Conservation (phyloP, 805 yeast genomes). For the Millerago galiae region DNA sequence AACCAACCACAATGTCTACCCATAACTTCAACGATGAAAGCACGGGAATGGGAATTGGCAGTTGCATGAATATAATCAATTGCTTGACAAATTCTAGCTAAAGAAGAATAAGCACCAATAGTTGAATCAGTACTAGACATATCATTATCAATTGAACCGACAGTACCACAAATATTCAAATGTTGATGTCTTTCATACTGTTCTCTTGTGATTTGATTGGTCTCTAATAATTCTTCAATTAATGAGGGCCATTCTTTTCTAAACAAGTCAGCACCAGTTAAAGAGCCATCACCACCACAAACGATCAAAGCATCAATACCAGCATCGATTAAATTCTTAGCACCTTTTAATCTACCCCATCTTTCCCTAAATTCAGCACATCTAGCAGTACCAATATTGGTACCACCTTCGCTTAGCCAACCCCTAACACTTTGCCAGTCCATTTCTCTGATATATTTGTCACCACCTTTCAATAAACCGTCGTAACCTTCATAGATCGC, state of each 20-base stretch:
- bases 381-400: slow-evolving; percentile 74
- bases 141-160: slow-evolving; percentile 81
- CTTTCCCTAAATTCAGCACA: slow-evolving; percentile 62
- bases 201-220: slow-evolving; percentile 38
- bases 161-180: slow-evolving; percentile 67
- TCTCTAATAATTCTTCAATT: slow-evolving; percentile 46
- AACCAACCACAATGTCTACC: slow-evolving; percentile 91
- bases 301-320: slow-evolving; percentile 77
- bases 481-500: slow-evolving; percentile 93
- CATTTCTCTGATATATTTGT: slow-evolving; percentile 50
- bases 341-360: slow-evolving; percentile 56
- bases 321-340: slow-evolving; percentile 56
- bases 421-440: slow-evolving; percentile 71
- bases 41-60: slow-evolving; percentile 77
- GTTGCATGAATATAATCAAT: slow-evolving; percentile 82
- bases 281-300: slow-evolving; percentile 80
- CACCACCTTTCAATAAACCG: slow-evolving; percentile 85
- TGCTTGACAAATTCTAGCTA: slow-evolving; percentile 67
- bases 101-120: slow-evolving; percentile 74
- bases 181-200: slow-evolving; percentile 44
- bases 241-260: slow-evolving; percentile 74
- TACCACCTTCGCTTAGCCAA: slow-evolving; percentile 67
- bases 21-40: slow-evolving; percentile 82
- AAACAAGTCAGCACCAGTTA: slow-evolving; percentile 77
- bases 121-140: slow-evolving; percentile 83